These are phyloP conservation scores for Pyrenochaeta sp. DNA, from an alignment of 2,329 filamentous ascomycete species.

Conservation along the genomic window DNA sequence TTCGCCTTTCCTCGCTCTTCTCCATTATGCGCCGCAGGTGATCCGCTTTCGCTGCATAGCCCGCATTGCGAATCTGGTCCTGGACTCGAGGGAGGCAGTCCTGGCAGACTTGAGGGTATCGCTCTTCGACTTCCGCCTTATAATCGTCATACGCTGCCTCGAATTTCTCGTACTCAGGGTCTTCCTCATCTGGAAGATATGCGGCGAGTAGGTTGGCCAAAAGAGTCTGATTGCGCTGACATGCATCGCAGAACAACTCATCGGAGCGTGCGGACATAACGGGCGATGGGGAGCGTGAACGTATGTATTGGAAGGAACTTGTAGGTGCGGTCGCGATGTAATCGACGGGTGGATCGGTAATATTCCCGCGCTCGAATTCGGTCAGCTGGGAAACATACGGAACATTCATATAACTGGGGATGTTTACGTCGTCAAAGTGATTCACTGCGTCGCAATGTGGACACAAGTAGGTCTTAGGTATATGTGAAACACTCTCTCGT, in stretches of 20 bases:
- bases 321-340: constrained; percentile 45
- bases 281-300: constrained; percentile 37
- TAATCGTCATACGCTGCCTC: constrained; percentile 75
- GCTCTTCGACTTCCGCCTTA: constrained; percentile 75
- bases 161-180: constrained; percentile 74
- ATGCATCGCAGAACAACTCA: constrained; percentile 74
- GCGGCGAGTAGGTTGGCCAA: constrained; percentile 78
- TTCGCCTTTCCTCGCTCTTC: constrained; percentile 51
- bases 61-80: constrained; percentile 72
- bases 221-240: constrained; percentile 87
- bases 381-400: constrained; percentile 19
- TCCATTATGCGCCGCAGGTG: constrained; percentile 79
- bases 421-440: constrained; percentile 80
- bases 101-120: constrained; percentile 89
- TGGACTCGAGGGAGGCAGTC: constrained; percentile 80
- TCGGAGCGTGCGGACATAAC: constrained; percentile 37
- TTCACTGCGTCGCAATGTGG: constrained; percentile 84
- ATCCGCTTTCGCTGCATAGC: constrained; percentile 86
- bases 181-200: constrained; percentile 73
- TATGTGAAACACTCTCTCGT: constrained; percentile 28
- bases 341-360: constrained; percentile 80
- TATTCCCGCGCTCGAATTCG: constrained; percentile 76
- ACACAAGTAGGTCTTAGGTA: constrained; percentile 42
- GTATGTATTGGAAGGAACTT: constrained; percentile 31
- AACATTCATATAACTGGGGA: constrained; percentile 3